A percentile compares a stretch with the other conserved stretches of the same genome.
Conservation (phyloP, 2,329 filamentous ascomycete species). For the Rasamsonia emersonii region DNA sequence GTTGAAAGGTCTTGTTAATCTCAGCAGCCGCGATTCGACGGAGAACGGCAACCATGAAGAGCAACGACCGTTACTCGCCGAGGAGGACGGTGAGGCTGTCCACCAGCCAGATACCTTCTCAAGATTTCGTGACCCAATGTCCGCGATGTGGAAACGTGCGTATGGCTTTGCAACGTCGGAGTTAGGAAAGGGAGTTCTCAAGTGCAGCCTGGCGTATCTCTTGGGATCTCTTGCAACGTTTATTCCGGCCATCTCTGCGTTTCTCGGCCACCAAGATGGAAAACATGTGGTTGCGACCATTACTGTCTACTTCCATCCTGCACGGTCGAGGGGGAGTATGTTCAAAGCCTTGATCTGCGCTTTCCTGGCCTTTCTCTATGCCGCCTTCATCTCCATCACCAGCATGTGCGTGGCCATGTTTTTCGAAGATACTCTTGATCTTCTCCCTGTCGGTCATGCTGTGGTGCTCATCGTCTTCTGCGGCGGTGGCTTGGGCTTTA, state of each 20-base stretch:
- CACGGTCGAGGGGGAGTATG: conserved; percentile 80
- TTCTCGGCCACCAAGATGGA: conserved; percentile 75
- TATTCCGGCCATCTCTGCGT: conserved; percentile 59
- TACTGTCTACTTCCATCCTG: conserved; percentile 91
- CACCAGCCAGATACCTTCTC: conserved; percentile 10
- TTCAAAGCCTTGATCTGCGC: conserved; percentile 73
- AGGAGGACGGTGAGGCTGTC: conserved; percentile 12
- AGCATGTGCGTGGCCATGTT: conserved; percentile 85
- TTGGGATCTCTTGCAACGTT: conserved; percentile 82
- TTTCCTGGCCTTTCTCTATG: conserved; percentile 69
- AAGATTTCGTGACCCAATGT: conserved; percentile 20
- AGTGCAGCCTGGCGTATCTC: conserved; percentile 84
- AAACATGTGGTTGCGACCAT: conserved; percentile 92
- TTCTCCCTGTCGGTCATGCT: conserved; percentile 64
- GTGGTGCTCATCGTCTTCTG: conserved; percentile 76
- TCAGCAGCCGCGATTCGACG: conserved; percentile 48
- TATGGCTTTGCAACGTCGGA: conserved; percentile 60
- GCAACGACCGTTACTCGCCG: conserved; percentile 24
- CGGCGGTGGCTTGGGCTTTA: conserved; percentile 74
- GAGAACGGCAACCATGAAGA: conserved; percentile 33
- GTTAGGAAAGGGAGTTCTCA: conserved; percentile 70
- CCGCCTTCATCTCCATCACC: conserved; percentile 63
- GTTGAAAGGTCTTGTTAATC: conserved; percentile 67
- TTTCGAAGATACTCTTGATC: conserved; percentile 58
- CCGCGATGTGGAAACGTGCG: conserved; percentile 30